phyloP scores from a whole-genome alignment of 768 basidiomycete genomes.

The Sistotremastrum niveocremeum region DNA sequence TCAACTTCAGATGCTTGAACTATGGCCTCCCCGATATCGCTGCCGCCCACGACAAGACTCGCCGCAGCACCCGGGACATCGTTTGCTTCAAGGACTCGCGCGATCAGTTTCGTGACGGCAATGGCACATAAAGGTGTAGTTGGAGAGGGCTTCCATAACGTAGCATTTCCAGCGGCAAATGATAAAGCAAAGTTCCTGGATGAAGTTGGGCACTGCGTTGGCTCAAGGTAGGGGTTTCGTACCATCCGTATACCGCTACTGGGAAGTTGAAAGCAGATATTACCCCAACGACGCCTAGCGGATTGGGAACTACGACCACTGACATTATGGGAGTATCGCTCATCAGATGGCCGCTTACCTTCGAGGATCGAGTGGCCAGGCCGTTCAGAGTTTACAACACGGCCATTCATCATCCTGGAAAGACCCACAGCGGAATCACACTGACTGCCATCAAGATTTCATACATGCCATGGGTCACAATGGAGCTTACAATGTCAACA shows the following conservation, averaged over 20 bases:
- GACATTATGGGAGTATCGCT: constrained; percentile 2
- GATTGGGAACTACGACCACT: constrained; percentile 64
- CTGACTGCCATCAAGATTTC: constrained; percentile 23
- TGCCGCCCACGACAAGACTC: constrained; percentile 70
- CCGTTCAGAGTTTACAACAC: constrained; percentile 76
- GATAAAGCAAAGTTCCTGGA: constrained; percentile 82
- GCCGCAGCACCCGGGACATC: constrained; percentile 76
- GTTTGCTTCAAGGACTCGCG: constrained; percentile 69
- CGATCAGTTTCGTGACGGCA: constrained; percentile 76
- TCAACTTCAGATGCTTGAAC: constrained; percentile 65
- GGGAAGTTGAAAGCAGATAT: constrained; percentile 96
- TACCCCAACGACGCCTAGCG: constrained; percentile 59
- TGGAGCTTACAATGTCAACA: constrained; percentile 68
- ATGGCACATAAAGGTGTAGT: constrained; percentile 84
- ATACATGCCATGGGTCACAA: neutral
- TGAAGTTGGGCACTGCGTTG: neutral
- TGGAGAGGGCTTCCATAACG: constrained; percentile 90
- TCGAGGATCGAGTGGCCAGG: constrained; percentile 86
- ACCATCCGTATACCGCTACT: constrained; percentile 87
- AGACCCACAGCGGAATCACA: constrained; percentile 92
- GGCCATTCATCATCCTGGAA: constrained; percentile 89
- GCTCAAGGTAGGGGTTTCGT: constrained; percentile 10
- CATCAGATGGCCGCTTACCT: constrained; percentile 28
- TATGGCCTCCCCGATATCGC: constrained; percentile 65
- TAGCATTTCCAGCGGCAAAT: constrained; percentile 82